A percentile compares a stretch with the other conserved stretches of the same genome.
phyloP scores from a whole-genome alignment of 2,329 filamentous ascomycete genomes.

The Coleophoma eucalyptorum region DNA sequence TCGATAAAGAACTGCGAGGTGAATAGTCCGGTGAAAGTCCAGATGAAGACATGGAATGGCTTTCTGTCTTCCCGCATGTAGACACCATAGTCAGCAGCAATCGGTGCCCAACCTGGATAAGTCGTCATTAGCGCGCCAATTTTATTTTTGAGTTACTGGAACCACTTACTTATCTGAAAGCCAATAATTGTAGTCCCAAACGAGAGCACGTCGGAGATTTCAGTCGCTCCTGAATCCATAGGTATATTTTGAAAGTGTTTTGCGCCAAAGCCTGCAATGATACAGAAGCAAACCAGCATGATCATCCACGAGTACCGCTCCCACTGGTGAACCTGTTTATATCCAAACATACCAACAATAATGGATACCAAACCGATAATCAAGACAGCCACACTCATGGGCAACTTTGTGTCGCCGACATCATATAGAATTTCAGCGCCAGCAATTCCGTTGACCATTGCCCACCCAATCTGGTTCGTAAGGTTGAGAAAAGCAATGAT shows the following conservation, averaged over 20 bases:
- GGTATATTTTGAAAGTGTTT: conserved; percentile 50
- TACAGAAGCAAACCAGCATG: conserved; percentile 10
- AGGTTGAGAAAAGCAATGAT: conserved; percentile 11
- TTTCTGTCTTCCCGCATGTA: conserved; percentile 63
- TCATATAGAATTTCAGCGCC: conserved; percentile 18
- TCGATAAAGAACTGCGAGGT: conserved; percentile 69
- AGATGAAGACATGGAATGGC: conserved; percentile 58
- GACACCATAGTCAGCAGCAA: conserved; percentile 72
- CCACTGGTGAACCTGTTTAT: conserved; percentile 14
- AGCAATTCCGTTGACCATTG: conserved; percentile 14
- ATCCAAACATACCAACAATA: conserved; percentile 18
- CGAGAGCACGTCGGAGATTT: conserved; percentile 57
- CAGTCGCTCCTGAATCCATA: conserved; percentile 49
- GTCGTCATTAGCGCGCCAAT: too few relatives aligned
- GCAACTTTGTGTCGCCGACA: conserved; percentile 17
- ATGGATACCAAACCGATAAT: conserved; percentile 15
- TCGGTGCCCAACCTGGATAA: conserved; percentile 53
- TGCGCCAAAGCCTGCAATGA: conserved; percentile 15
- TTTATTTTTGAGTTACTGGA: too few relatives aligned
- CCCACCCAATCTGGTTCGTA: conserved; percentile 14
- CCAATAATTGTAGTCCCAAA: conserved; percentile 64
- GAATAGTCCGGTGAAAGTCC: conserved; percentile 64
- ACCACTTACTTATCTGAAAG: conserved; percentile 50
- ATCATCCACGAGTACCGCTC: conserved; percentile 16
- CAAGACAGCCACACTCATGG: conserved; percentile 16